A percentile compares a stretch with the other conserved stretches of the same genome.
Conservation (phyloP, 768 basidiomycete genomes). For the Amanita pseudoporphyria region DNA sequence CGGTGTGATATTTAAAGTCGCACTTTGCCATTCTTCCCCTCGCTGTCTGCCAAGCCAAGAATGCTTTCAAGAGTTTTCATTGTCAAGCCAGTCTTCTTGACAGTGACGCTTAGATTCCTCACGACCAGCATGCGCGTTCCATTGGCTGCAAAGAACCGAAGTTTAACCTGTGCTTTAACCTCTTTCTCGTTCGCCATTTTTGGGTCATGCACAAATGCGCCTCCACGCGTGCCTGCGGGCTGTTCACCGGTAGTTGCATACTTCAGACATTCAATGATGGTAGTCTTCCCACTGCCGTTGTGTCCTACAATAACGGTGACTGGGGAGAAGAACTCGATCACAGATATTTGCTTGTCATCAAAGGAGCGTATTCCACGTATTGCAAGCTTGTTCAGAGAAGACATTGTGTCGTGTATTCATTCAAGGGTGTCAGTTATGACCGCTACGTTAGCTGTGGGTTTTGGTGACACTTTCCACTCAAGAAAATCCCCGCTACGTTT, state of each 20-base stretch:
- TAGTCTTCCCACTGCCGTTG: slow-evolving; percentile 98
- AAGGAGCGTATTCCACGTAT: slow-evolving; percentile 93
- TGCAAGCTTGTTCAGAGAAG: slow-evolving; percentile 84
- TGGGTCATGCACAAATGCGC: slow-evolving; percentile 98
- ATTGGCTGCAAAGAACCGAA: slow-evolving; percentile 87
- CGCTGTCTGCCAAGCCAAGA: slow-evolving; percentile 63
- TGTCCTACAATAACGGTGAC: slow-evolving; percentile 98
- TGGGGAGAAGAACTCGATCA: slow-evolving; percentile 96
- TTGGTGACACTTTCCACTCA: too few species aligned
- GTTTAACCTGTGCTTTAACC: slow-evolving; percentile 96
- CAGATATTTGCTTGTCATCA: slow-evolving; percentile 86
- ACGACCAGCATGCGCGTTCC: slow-evolving; percentile 85
- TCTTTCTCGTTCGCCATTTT: slow-evolving; percentile 99
- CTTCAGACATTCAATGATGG: slow-evolving; percentile 98
- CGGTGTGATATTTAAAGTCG: not conserved
- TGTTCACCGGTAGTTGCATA: slow-evolving; percentile 98
- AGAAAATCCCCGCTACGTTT: too few species aligned
- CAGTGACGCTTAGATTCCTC: slow-evolving; percentile 84
- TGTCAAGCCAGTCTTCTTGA: slow-evolving; percentile 86
- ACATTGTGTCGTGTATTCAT: slow-evolving; percentile 34
- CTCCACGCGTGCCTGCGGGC: slow-evolving; percentile 94
- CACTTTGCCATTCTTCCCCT: slow-evolving; percentile 72
- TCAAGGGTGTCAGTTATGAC: not conserved
- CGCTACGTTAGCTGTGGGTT: not conserved
- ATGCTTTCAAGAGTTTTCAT: slow-evolving; percentile 99